These are phyloP conservation scores for Nemania sp. DNA, from an alignment of 2,329 filamentous ascomycete genomes.

Conservation along the genomic window DNA sequence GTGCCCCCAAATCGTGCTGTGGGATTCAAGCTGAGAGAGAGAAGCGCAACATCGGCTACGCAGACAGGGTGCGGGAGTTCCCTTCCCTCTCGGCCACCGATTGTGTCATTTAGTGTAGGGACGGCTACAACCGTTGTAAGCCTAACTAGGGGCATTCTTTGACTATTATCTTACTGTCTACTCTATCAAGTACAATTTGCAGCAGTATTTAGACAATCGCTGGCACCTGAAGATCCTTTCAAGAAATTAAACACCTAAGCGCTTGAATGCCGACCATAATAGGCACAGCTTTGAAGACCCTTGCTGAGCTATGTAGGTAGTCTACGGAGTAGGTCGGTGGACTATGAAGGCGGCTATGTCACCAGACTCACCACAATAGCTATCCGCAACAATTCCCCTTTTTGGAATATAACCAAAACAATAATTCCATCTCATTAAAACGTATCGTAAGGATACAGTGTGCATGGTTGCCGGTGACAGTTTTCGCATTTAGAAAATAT, in stretches of 20 bases:
- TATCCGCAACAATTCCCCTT: slow-evolving; percentile 6
- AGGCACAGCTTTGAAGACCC: too few species aligned
- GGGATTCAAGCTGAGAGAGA: slow-evolving; percentile 21
- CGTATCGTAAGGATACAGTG: too few species aligned
- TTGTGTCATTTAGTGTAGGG: background rate
- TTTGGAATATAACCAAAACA: slow-evolving; percentile 17
- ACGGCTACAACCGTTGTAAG: background rate
- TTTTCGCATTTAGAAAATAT: too few species aligned
- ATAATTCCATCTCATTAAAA: background rate
- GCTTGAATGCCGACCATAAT: too few species aligned
- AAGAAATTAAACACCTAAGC: too few species aligned
- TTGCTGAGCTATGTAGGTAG: too few species aligned
- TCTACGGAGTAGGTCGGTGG: too few species aligned
- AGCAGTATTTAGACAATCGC: too few species aligned
- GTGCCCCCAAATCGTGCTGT: slow-evolving; percentile 8
- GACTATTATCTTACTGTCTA: background rate
- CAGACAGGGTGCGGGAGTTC: slow-evolving; percentile 23
- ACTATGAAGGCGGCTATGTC: too few species aligned
- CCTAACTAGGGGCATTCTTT: background rate
- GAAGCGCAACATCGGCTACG: slow-evolving; percentile 14
- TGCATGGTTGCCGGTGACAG: too few species aligned
- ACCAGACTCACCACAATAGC: background rate
- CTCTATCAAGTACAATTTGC: too few species aligned
- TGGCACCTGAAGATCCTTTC: too few species aligned
- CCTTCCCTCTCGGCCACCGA: slow-evolving; percentile 12